A percentile compares a stretch with the other conserved stretches of the same genome.
These are phyloP conservation scores for Neurospora sp. DNA, from an alignment of 495 filamentous ascomycete species.

Conservation along the genomic window DNA sequence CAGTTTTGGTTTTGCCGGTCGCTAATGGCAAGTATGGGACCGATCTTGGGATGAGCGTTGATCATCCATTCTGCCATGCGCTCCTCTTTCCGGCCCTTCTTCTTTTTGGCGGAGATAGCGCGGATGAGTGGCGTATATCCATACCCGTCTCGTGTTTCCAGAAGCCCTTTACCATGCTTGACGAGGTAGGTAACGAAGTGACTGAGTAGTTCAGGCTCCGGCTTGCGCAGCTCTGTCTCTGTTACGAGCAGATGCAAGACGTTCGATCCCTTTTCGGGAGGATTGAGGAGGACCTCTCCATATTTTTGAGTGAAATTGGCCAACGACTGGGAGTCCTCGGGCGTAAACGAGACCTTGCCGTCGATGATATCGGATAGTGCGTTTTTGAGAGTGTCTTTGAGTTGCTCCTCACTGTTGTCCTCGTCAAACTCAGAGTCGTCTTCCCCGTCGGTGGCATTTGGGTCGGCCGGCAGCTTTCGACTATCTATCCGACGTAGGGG, in stretches of 20 bases:
- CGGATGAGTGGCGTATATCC: conserved; percentile 16
- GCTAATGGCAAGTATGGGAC: conserved; percentile 14
- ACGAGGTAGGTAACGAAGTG: conserved; percentile 13
- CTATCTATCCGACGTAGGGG: too few species aligned
- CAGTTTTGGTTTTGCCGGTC: conserved; percentile 10
- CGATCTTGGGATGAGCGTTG: conserved; percentile 14
- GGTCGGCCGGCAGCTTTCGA: not conserved
- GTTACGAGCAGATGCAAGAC: not conserved
- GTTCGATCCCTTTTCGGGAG: not conserved
- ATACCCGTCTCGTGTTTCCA: conserved; percentile 9
- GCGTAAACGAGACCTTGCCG: not conserved
- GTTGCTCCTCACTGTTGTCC: not conserved
- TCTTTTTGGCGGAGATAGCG: conserved; percentile 11
- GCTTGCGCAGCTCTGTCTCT: not conserved
- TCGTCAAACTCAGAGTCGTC: not conserved
- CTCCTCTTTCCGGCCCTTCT: not conserved
- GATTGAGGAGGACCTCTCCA: not conserved
- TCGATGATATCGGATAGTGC: not conserved
- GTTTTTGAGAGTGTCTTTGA: not conserved
- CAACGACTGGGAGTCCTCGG: not conserved
- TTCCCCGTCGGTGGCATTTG: not conserved
- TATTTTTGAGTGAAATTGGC: not conserved
- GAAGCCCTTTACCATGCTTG: conserved; percentile 7
- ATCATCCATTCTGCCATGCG: conserved; percentile 17
- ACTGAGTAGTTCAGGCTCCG: conserved; percentile 5